Evolutionary conservation across 768 basidiomycete genomes (phyloP), one percentile per base, ranked within the genome.

Genomic region (Amanita inopinata): DNA sequence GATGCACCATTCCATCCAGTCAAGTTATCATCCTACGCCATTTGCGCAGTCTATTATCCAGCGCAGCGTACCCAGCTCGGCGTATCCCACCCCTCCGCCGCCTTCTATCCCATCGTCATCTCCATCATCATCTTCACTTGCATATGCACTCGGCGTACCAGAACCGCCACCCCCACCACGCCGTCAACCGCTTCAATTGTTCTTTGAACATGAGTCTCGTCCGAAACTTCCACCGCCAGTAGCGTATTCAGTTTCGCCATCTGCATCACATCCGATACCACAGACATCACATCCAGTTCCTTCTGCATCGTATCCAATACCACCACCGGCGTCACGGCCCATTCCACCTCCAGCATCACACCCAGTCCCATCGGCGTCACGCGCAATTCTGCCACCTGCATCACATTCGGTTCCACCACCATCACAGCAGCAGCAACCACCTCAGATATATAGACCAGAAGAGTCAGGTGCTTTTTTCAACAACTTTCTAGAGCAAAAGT

Each of bases 71-170:
- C 78, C 83, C n/a, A 67, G 68, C 12, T 64, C 69, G 3, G 70
- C 76, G 1, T 87, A 87, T 60, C 83, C 83, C 2, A 83, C 83
- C 2, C 80, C 80, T 17, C 80, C 83, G 1, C 76, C 76, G 12
- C 80, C 80, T 1, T 70, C 71, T 9, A 76, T 83, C 30, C 71
- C 64, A 27, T 65, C 70, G n/a, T 74, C 71, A 1, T n/a, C n/a
- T n/a, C n/a, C n/a, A n/a, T 82, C 83, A 1, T 87, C 84, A 11
- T 87, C 85, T 9, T 43, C 42, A 7, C 73, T 86, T 43, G 84
- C 85, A 3, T 70, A 69, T 56, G 86, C 86, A 2, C 70, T 89
- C 17, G 83, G 80, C 18, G 45, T 53, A 38, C 37, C 53, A 38
- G 17, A 33, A 19, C 36, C 38, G 17, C 35, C 39, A 23, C 22